Evolutionary conservation across 2,329 filamentous ascomycete genomes (phyloP), one percentile per base, ranked within the genome.

Genomic region (Dissoconium aciculare): DNA sequence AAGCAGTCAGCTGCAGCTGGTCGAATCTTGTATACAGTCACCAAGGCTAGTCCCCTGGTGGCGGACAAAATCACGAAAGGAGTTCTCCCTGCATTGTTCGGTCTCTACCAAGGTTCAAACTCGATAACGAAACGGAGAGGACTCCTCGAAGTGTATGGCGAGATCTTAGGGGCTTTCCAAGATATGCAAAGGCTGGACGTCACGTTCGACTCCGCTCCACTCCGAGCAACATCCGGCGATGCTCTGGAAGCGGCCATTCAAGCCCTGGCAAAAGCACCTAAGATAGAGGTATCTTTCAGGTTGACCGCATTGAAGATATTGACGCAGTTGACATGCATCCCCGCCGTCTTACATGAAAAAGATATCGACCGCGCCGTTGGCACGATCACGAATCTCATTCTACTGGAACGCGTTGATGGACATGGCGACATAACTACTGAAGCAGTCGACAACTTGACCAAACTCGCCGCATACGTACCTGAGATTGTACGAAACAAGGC

Each of bases 1-100:
- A 77, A 77, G 46, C 71, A 78, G 46, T 75, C 74, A 3, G 69
- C 70, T 44, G 71, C 71, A 6, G 65, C 71, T 3, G 71, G 71
- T 11, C 64, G 68, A 15, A 75, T 78, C 11, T 47, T 78, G 11
- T 57, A 63, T 21, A 64, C 64, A 5, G 53, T 74, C 8, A 65
- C 70, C 2, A 59, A 64, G 27, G 64, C 69, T 4, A 71, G 69
- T 11, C 51, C 61, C 1, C 50, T 62, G 11, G 62, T 72, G 1
- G 70, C 69, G 30, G 64, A 65, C 30, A 57, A 68, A 25, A 51
- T 76, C 6, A 54, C 71, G 6, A 63, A 69, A 43, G 62, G 64
- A 4, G 58, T 72, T 10, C 51, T 77, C 14, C 67, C 72, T 1
- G 62, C 62, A 1, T 50, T 78, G 2, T 64, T 76, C 44, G 59